Evolutionary conservation across 805 yeast species (phyloP).

Genomic region (Hanseniaspora taiwanica): DNA sequence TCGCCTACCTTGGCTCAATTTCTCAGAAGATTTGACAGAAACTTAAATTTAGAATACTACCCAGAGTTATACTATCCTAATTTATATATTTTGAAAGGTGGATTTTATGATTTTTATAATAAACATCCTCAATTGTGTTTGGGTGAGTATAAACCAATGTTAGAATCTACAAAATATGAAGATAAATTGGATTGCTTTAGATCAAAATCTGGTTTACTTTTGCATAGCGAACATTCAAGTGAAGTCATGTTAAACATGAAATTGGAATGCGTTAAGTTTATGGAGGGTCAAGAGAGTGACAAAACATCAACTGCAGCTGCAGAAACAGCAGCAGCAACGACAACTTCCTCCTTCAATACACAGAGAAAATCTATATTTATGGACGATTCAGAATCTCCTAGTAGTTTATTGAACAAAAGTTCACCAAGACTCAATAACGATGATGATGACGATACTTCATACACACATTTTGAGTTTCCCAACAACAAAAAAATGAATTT

Average conservation of each 20-base stretch:
- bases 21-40: constrained; percentile 72
- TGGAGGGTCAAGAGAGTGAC: neutral
- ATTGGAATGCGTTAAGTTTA: neutral
- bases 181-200: constrained; percentile 1
- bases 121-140: constrained; percentile 53
- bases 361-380: no score
- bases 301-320: no score
- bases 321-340: no score
- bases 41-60: constrained; percentile 55
- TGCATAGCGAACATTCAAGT: neutral
- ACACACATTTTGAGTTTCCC: no score
- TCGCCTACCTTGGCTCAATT: constrained; percentile 92
- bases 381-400: no score
- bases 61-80: constrained; percentile 83
- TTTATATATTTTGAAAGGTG: constrained; percentile 79
- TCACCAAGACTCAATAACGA: no score
- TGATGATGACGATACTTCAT: no score
- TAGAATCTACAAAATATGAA: neutral
- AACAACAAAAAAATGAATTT: no score
- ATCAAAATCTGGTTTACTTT: neutral
- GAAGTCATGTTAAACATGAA: neutral
- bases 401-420: no score
- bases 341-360: no score
- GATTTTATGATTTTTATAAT: constrained; percentile 70
- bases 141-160: constrained; percentile 36